Evolutionary conservation across 169 alveolate species (phyloP).

Genomic region (Cyclospora cayetanensis): DNA sequence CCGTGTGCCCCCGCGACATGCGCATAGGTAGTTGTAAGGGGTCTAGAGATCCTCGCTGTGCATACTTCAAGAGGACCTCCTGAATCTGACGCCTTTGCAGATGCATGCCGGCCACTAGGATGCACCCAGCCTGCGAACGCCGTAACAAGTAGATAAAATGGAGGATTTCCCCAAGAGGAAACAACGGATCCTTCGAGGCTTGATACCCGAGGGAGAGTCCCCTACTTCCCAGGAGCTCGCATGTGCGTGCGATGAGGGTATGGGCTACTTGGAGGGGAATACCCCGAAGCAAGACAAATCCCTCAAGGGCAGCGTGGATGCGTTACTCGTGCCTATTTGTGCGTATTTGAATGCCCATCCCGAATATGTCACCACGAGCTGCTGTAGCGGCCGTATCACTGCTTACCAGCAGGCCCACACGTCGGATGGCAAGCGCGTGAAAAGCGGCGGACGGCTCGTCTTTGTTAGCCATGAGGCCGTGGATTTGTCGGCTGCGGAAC

Average conservation of each 20-base stretch:
- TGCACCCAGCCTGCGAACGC: no score
- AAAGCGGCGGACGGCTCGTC: background rate
- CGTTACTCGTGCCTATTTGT: background rate
- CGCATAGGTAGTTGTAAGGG: no score
- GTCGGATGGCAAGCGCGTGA: background rate
- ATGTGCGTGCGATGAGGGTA: background rate
- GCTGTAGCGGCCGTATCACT: constrained; percentile 45
- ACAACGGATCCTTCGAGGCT: background rate
- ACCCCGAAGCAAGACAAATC: constrained; percentile 17
- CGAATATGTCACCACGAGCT: constrained; percentile 35
- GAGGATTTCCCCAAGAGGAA: background rate
- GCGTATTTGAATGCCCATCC: background rate
- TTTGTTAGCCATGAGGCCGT: background rate
- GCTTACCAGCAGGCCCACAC: background rate
- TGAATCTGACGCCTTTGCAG: no score
- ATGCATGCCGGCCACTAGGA: no score
- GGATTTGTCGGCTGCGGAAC: background rate
- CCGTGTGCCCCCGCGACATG: no score
- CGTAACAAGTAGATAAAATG: no score
- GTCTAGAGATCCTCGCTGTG: no score
- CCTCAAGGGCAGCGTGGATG: constrained; percentile 55
- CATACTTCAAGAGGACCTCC: no score
- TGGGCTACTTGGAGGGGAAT: background rate
- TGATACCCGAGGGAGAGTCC: background rate
- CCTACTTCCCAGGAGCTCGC: background rate